Conservation (phyloP, 2,329 filamentous ascomycete genomes). For the Penicillium janthinellum region DNA sequence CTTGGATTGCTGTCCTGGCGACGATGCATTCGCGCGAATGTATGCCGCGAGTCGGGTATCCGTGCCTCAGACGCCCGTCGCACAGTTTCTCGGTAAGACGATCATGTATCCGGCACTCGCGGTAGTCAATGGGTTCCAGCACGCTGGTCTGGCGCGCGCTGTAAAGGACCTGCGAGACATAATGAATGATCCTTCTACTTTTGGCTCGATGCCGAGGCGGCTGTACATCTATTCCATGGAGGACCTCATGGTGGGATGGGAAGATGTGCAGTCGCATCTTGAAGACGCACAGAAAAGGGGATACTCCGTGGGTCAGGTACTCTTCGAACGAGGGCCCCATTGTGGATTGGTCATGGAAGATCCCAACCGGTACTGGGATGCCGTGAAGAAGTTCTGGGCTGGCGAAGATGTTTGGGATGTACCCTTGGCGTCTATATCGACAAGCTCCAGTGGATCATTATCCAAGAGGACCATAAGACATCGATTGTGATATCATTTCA, state of each 20-base stretch:
- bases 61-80: constrained; percentile 8
- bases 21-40: constrained; percentile 19
- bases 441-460: too few species aligned
- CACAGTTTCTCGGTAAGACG: constrained; percentile 13
- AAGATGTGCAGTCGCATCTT: constrained; percentile 23
- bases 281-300: constrained; percentile 17
- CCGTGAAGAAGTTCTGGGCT: constrained; percentile 19
- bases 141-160: constrained; percentile 11
- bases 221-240: constrained; percentile 23
- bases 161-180: constrained; percentile 16
- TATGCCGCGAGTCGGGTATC: constrained; percentile 20
- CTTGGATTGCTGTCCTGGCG: constrained; percentile 28
- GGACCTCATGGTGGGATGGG: constrained; percentile 24
- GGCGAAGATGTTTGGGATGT: constrained; percentile 7
- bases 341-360: constrained; percentile 25
- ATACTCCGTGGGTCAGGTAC: constrained; percentile 13
- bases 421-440: too few species aligned
- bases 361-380: constrained; percentile 20
- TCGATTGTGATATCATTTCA: too few species aligned
- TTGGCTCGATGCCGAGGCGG: constrained; percentile 17
- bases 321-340: constrained; percentile 20
- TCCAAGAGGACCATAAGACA: too few species aligned
- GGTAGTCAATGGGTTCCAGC: constrained; percentile 16
- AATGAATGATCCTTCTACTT: constrained; percentile 21
- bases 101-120: constrained; percentile 22